Evolutionary conservation across 1,284 basidiomycete species (phyloP).

Genomic region (Jaminaea rosea): DNA sequence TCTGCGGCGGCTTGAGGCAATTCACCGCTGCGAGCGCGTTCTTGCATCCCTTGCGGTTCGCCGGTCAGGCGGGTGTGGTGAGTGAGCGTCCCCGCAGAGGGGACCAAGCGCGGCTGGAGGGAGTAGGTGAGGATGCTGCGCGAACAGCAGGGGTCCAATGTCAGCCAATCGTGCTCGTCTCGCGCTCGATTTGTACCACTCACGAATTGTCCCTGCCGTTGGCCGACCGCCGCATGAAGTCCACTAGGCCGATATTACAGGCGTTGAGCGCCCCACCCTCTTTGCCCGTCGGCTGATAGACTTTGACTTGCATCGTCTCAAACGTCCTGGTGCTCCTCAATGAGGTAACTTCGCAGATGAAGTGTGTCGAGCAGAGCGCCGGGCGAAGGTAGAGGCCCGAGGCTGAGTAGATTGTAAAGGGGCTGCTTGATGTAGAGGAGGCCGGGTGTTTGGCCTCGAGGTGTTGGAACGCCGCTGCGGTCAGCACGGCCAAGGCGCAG

Average conservation of each 20-base stretch:
- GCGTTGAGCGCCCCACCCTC: background rate
- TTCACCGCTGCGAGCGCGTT: too few relatives aligned
- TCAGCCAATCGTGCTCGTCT: too few relatives aligned
- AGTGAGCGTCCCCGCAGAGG: too few relatives aligned
- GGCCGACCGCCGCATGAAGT: background rate
- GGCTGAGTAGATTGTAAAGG: background rate
- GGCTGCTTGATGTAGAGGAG: background rate
- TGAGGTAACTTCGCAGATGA: background rate
- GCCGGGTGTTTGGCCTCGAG: background rate
- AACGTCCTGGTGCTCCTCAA: background rate
- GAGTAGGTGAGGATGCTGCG: too few relatives aligned
- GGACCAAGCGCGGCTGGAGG: too few relatives aligned
- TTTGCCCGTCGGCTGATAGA: background rate
- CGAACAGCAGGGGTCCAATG: too few relatives aligned
- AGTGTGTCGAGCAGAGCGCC: background rate
- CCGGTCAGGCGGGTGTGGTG: too few relatives aligned
- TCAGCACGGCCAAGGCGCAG: background rate
- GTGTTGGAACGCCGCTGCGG: background rate
- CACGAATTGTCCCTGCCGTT: too few relatives aligned
- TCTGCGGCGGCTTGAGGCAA: too few relatives aligned
- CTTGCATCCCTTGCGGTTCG: too few relatives aligned
- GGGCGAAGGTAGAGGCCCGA: background rate
- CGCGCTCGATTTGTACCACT: too few relatives aligned
- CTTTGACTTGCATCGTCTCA: background rate
- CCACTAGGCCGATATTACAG: background rate